Percentiles rank a stretch among this genome's conserved stretches.
Evolutionary conservation across 805 yeast species (phyloP).

Genomic region (Saccharomycopsis oosterbeekiorum): DNA sequence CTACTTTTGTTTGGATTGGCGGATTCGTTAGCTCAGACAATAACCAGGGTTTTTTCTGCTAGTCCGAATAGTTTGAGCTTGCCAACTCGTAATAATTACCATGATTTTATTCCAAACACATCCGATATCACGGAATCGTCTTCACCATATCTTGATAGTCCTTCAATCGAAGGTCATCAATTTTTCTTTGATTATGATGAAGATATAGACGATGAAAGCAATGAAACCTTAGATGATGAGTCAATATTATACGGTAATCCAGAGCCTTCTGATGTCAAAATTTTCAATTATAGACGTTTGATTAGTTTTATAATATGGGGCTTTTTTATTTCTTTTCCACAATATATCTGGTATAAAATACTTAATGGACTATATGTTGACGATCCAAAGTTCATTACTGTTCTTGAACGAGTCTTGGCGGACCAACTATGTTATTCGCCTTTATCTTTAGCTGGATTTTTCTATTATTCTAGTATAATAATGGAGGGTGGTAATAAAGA

Average conservation of each 20-base stretch:
- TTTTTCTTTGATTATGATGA: constrained; percentile 25
- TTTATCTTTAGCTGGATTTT: constrained; percentile 65
- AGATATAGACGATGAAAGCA: constrained; percentile 25
- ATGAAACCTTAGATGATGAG: constrained; percentile 3
- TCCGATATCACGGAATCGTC: not conserved
- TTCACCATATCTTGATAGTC: constrained; percentile 20
- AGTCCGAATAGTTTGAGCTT: not conserved
- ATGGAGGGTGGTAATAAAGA: constrained; percentile 64
- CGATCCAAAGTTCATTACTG: constrained; percentile 78
- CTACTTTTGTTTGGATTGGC: constrained; percentile 80
- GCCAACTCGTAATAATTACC: not conserved
- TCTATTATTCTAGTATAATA: constrained; percentile 73
- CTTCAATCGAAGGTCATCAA: constrained; percentile 7
- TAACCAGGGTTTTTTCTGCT: constrained; percentile 29
- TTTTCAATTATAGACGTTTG: constrained; percentile 60
- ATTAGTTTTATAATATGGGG: constrained; percentile 86
- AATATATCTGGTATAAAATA: constrained; percentile 81
- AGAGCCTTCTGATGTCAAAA: constrained; percentile 19
- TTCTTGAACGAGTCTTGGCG: constrained; percentile 74
- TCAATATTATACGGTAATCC: constrained; percentile 11
- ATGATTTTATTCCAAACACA: not conserved
- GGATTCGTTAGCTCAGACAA: constrained; percentile 78
- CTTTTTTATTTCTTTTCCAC: constrained; percentile 67
- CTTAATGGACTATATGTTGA: constrained; percentile 68
- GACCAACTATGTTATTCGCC: constrained; percentile 92